These are phyloP conservation scores for Cladosporium sp. DNA, from an alignment of 2,329 filamentous ascomycete species.

Conservation along the genomic window DNA sequence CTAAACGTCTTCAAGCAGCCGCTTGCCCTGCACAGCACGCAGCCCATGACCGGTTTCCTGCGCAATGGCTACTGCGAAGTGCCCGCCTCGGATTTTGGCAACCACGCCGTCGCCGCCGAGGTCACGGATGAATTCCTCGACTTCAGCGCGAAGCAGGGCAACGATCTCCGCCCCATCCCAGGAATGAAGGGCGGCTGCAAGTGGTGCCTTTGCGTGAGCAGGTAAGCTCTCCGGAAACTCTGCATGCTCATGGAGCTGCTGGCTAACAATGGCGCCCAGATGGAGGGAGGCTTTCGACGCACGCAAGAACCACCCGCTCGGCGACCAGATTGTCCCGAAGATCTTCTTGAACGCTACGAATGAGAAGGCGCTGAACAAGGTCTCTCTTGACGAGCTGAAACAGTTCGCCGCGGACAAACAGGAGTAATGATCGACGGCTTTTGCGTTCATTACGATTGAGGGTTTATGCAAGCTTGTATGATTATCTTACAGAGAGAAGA, in stretches of 20 bases:
- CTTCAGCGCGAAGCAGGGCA: conserved; percentile 53
- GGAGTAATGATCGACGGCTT: background rate
- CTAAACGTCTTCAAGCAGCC: conserved; percentile 51
- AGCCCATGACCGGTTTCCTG: conserved; percentile 55
- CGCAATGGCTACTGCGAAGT: conserved; percentile 57
- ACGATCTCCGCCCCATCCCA: conserved; percentile 47
- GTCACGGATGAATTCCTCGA: conserved; percentile 57
- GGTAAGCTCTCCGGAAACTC: conserved; percentile 29
- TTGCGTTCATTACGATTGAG: too few species aligned
- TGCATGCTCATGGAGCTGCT: too few species aligned
- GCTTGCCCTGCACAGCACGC: conserved; percentile 51
- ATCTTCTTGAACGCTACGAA: conserved; percentile 49
- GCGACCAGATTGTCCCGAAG: conserved; percentile 42
- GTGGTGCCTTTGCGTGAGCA: conserved; percentile 56
- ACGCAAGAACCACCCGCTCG: conserved; percentile 36
- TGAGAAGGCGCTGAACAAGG: conserved; percentile 44
- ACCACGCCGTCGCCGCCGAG: conserved; percentile 54
- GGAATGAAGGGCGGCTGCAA: conserved; percentile 54
- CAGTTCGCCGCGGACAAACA: conserved; percentile 43
- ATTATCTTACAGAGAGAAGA: too few species aligned
- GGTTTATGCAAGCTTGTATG: too few species aligned
- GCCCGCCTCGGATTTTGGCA: conserved; percentile 49
- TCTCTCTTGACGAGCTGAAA: conserved; percentile 45
- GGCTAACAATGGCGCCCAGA: background rate
- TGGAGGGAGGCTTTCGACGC: conserved; percentile 53